phyloP scores from a whole-genome alignment of 2,329 filamentous ascomycete genomes.

The Aspergillus cejpii region DNA sequence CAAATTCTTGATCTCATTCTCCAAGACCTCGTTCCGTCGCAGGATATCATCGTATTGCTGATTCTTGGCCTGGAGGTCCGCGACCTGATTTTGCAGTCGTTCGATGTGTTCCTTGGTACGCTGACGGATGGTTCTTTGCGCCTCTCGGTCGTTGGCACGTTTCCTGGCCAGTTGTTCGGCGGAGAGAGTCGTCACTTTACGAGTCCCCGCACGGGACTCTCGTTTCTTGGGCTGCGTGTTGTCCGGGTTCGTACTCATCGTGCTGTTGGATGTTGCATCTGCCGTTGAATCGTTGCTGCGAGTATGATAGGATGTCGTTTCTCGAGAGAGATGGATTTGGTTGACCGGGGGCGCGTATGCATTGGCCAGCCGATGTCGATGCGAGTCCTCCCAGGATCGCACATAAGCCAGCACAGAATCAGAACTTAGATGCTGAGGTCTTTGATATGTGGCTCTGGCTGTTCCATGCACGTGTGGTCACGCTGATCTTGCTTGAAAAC shows the following conservation, averaged over 20 bases:
- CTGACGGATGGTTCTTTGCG: slow-evolving; percentile 54
- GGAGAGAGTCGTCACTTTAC: slow-evolving; percentile 52
- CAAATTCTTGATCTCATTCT: slow-evolving; percentile 50
- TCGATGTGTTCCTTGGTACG: slow-evolving; percentile 56
- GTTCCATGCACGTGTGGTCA: slow-evolving; percentile 21
- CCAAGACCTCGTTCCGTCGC: slow-evolving; percentile 49
- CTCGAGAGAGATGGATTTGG: slow-evolving; percentile 11
- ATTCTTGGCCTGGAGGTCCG: slow-evolving; percentile 45
- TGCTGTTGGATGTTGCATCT: slow-evolving; percentile 6
- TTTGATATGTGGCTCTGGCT: slow-evolving; percentile 16
- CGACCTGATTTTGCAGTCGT: slow-evolving; percentile 49
- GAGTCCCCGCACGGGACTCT: slow-evolving; percentile 49
- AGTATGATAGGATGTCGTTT: slow-evolving; percentile 4
- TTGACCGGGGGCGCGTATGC: slow-evolving; percentile 10
- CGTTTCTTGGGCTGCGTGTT: slow-evolving; percentile 24
- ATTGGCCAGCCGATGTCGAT: slow-evolving; percentile 4
- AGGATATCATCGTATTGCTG: slow-evolving; percentile 49
- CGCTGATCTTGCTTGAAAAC: slow-evolving; percentile 15
- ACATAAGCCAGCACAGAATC: slow-evolving; percentile 9
- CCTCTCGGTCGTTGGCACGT: slow-evolving; percentile 55
- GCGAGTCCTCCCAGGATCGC: slow-evolving; percentile 13
- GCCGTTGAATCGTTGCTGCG: background rate
- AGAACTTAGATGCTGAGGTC: slow-evolving; percentile 3
- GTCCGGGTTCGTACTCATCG: slow-evolving; percentile 22
- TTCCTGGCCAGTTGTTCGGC: slow-evolving; percentile 54